Base-by-base conservation (phyloP, 352 stramenopile species). In the Aphanomyces astaci region DNA sequence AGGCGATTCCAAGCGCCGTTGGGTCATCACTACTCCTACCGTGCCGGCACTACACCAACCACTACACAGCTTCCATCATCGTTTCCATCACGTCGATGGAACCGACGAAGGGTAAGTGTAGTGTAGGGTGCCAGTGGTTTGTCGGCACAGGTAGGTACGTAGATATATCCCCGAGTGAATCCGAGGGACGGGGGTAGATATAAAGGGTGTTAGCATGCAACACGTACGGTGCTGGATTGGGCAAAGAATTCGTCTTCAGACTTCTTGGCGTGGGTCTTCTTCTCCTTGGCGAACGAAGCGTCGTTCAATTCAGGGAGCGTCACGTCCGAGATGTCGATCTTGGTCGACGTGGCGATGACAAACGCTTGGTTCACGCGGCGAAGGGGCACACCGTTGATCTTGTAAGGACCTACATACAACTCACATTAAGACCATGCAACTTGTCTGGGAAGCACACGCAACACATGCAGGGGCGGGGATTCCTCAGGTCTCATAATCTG, bases 281-380 rank as follows among this genome's bases (percentile, higher is more conserved):
- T 95, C 71, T 90, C 84, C 79, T 95, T 89, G 56, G 92, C 90
- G 84, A 99, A 99, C 86, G 99, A 99, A 66, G 86, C 87, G 80
- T 99, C 97, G 76, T 95, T 79, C 66, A 99, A 92, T 48, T 88
- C 84, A 5, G 95, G 88, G 70, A 99, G 89, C 63, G 93, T 85
- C 0, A 99, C 87, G 60, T 79, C 82, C 45, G 80, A 82, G 59
- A 99, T 80, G 85, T 98, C 87, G 1, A 99, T 81, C 84, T 97
- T 99, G 71, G 96, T 98, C 45, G 90, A 98, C 56, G 97, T 99
- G 66, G 93, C 97, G 76, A 99, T 99, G 46, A 99, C 96, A 78
- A 99, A 99, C 46, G 94, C 84, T 87, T 98, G 96, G 86, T 99
- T 99, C 56, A 99, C 95, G 69, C 97, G 95, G 73, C 96, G 90